Base-by-base conservation (phyloP, 768 basidiomycete species). In the Trametes meyenii region DNA sequence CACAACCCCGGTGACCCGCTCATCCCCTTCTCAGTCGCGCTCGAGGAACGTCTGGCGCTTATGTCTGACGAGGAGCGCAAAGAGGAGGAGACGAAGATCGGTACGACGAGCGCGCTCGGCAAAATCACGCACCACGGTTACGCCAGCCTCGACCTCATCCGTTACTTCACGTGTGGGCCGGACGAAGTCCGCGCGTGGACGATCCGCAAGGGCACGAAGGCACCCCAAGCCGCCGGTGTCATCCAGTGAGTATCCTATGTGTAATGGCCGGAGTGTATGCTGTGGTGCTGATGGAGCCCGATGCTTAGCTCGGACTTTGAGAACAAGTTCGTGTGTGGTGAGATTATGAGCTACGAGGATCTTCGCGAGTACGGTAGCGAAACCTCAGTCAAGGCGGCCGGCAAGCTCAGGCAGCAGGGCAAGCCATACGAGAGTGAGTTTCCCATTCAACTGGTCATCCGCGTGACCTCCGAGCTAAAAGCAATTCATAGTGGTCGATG, bases 141-240 rank as follows among this genome's bases (percentile, higher is more conserved):
- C 69, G 76, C 86, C 26, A 88, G 87, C 67, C 85, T 98, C 40
- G 88, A 96, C 89, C 83, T 97, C 52, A 96, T 96, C 69, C 90
- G 92, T 16, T 97, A 97, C 80, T 97, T 97, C 78, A 99, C 97
- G 17, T 96, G 93, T 70, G 97, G 97, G 12, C 96, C 96, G 2
- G 90, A 91, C 67, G 96, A 98, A 78, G 95, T 98, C 10, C 90
- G 97, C 55, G 96, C 96, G 8, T 99, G 97, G 97, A 98, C 96
- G 1, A 94, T 99, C 71, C 83, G 96, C 60, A 87, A 85, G 60
- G 95, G 94, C 21, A 96, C 89, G 26, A 97, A 95, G 73, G 96
- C 97, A 1, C 97, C 96, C 2, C 91, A 94, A 72, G 97, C 97
- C 8, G 97, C 97, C 40, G 97, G 97, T 75, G 94, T 98, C 66